Evolutionary conservation across 1,139 yeast species (phyloP).

Genomic region (Casaregolazyma suthepensis): DNA sequence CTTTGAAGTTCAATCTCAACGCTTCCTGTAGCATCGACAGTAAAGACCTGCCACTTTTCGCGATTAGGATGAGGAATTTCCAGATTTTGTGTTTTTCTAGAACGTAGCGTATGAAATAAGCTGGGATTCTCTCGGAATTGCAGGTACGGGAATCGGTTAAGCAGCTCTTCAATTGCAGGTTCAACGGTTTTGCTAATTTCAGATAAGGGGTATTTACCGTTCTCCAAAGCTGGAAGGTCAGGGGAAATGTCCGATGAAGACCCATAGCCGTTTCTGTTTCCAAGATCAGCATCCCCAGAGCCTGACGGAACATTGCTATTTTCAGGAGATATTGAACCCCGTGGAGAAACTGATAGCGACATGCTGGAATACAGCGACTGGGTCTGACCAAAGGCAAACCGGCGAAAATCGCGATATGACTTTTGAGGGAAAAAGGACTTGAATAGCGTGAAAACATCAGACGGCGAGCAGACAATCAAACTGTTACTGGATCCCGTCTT

Average conservation of each 20-base stretch:
- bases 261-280: not conserved
- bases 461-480: slow-evolving; percentile 28
- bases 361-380: slow-evolving; percentile 4
- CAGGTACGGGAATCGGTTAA: slow-evolving; percentile 25
- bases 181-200: slow-evolving; percentile 31
- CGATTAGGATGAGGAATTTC: slow-evolving; percentile 25
- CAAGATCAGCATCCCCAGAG: slow-evolving; percentile 9
- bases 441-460: slow-evolving; percentile 29
- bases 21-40: slow-evolving; percentile 27
- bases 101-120: slow-evolving; percentile 20
- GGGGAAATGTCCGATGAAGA: slow-evolving; percentile 8
- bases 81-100: slow-evolving; percentile 21
- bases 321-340: not conserved
- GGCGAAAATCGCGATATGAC: not conserved
- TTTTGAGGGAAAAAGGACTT: slow-evolving; percentile 25
- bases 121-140: slow-evolving; percentile 20
- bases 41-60: slow-evolving; percentile 35
- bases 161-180: slow-evolving; percentile 31
- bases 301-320: not conserved
- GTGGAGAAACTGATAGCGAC: slow-evolving; percentile 3
- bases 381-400: not conserved
- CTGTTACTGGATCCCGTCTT: slow-evolving; percentile 13
- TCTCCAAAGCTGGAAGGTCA: slow-evolving; percentile 16
- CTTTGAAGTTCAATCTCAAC: slow-evolving; percentile 24
- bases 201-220: slow-evolving; percentile 28